Conservation (phyloP, 1,139 yeast genomes). For the Candida frijolesensis region DNA sequence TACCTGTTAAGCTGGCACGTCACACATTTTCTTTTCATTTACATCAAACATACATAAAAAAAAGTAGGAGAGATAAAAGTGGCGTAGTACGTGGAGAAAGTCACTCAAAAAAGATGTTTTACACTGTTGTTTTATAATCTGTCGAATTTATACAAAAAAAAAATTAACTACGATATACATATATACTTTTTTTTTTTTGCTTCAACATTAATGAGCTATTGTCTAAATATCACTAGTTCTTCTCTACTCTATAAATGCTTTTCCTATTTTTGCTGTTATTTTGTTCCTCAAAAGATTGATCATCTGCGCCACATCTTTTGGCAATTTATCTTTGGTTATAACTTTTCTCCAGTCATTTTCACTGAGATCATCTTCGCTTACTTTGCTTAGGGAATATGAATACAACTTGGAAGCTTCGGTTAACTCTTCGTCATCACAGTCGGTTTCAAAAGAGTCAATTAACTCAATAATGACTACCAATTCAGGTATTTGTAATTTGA, state of each 20-base stretch:
- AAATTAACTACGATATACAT: slow-evolving; percentile 1
- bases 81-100: neutral
- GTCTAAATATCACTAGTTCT: neutral
- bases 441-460: slow-evolving; percentile 49
- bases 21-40: neutral
- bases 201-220: neutral
- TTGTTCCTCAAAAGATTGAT: slow-evolving; percentile 33
- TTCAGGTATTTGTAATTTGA: slow-evolving; percentile 41
- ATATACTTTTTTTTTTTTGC: slow-evolving; percentile 1
- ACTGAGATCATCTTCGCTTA: slow-evolving; percentile 19
- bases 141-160: slow-evolving; percentile 1
- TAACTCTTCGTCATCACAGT: slow-evolving; percentile 23
- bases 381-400: slow-evolving; percentile 29
- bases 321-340: slow-evolving; percentile 22
- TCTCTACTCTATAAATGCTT: slow-evolving; percentile 31
- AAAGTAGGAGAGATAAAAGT: neutral
- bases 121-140: neutral
- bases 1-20: slow-evolving; percentile 53
- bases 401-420: slow-evolving; percentile 37
- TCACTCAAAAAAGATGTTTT: neutral
- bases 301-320: slow-evolving; percentile 22
- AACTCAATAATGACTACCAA: slow-evolving; percentile 50
- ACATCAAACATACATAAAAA: neutral
- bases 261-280: slow-evolving; percentile 40
- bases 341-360: slow-evolving; percentile 40